A percentile compares a stretch with the other conserved stretches of the same genome.
phyloP scores from a whole-genome alignment of 768 basidiomycete genomes.

The Artomyces pyxidatus region DNA sequence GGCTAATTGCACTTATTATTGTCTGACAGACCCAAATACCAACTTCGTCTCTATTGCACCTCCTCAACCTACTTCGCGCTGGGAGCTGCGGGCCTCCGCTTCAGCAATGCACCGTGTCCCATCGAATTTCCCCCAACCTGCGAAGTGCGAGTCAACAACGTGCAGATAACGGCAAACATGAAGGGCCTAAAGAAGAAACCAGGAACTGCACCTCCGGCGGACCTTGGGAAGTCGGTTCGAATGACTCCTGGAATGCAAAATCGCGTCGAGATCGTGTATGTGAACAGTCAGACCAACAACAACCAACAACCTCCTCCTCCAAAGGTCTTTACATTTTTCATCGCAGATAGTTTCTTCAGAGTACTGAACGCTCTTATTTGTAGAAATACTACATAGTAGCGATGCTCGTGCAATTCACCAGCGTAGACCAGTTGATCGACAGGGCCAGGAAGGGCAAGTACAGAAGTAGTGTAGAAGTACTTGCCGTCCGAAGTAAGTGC shows the following conservation, averaged over 20 bases:
- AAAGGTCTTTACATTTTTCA: too few relatives aligned
- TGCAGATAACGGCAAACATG: constrained; percentile 61
- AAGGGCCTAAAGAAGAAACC: constrained; percentile 95
- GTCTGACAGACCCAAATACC: constrained; percentile 51
- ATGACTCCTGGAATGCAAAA: constrained; percentile 44
- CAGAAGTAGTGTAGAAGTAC: constrained; percentile 52
- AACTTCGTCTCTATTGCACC: constrained; percentile 84
- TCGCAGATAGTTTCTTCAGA: too few relatives aligned
- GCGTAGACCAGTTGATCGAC: constrained; percentile 61
- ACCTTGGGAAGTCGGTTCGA: constrained; percentile 39
- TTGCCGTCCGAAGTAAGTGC: constrained; percentile 58
- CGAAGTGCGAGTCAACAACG: constrained; percentile 81
- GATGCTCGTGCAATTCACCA: constrained; percentile 74
- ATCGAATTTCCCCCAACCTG: constrained; percentile 90
- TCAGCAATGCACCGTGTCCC: constrained; percentile 48
- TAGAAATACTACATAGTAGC: constrained; percentile 88
- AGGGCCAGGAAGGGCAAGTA: constrained; percentile 62
- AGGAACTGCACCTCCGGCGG: constrained; percentile 88
- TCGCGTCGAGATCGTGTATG: constrained; percentile 81
- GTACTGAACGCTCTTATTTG: too few relatives aligned
- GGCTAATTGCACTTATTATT: background rate
- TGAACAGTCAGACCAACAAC: constrained; percentile 51
- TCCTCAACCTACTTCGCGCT: constrained; percentile 66
- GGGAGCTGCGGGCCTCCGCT: constrained; percentile 42
- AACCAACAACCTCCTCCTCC: constrained; percentile 54